Evolutionary conservation across 106 monocot genomes (phyloP), one percentile per base, ranked within the genome.

Genomic region (Dendrobium officinale): DNA sequence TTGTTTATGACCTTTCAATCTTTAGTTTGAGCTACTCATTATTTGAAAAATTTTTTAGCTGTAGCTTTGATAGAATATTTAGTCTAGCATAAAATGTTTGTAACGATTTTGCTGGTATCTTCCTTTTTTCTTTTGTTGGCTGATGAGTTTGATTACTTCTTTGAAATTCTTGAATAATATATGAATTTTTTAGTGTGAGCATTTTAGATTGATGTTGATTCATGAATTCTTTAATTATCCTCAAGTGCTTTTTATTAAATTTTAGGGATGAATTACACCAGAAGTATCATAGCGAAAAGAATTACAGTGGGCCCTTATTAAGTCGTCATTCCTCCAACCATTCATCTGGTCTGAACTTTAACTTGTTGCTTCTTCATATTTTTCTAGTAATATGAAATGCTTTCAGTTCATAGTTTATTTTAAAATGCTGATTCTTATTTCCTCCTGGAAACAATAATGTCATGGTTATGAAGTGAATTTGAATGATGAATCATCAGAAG

Each of bases 401-500:
- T 44, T 70, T 73, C 19, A 33, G 37, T 42, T 74, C 9, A 74
- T n/a, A 44, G 20, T 74, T 74, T 29, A 20, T 42, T 74, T 42
- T 74, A 16, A 17, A 42, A 19, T 74, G 20, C 43, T n/a, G 37
- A 43, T 47, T 24, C 26, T 76, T 49, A 11, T 27, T 76, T 42
- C 26, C 18, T 48, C 9, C 7, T 51, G 42, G 76, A 76, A 48
- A 48, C 42, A 17, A 2, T 78, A 26, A 80, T 48, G 40, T 54
- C 51, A 75, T 81, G 72, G 33, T 24, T 75, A 67, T 86, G 40
- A 79, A 86, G 89, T 80, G 80, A 76, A 17, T 40, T 9, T 67
- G 55, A 80, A 66, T 45, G 92, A 92, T 76, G 94, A 94, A 47
- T 79, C 83, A 78, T 66, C 83, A 42, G 90, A 92, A 81, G 90